Percentiles rank a stretch among this genome's conserved stretches.
These are phyloP conservation scores for Thielaviopsis euricoi DNA, from an alignment of 2,329 filamentous ascomycete species.

Conservation along the genomic window DNA sequence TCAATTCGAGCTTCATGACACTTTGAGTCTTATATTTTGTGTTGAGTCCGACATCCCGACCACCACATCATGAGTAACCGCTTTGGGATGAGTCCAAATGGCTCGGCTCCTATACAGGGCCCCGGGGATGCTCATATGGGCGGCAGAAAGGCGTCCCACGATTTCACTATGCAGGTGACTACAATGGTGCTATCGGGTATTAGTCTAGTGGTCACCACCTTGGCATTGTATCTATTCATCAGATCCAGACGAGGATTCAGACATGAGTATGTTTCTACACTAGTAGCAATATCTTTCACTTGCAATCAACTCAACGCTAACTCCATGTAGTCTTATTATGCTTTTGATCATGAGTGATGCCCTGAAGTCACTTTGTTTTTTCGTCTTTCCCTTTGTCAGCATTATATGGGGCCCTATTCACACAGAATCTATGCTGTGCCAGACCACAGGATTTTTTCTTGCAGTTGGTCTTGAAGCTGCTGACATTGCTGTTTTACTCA, in stretches of 20 bases:
- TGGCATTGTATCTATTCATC: conserved; percentile 55
- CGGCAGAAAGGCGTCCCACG: background rate
- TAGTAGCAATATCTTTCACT: conserved; percentile 13
- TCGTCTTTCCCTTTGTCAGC: conserved; percentile 45
- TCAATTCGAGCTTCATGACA: background rate
- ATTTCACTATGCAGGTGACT: conserved; percentile 16
- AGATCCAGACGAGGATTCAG: conserved; percentile 59
- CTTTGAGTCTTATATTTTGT: background rate
- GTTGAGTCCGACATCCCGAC: background rate
- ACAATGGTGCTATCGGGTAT: conserved; percentile 28
- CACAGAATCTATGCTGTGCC: conserved; percentile 42
- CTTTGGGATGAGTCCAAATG: background rate
- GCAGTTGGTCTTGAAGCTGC: conserved; percentile 50
- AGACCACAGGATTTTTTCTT: conserved; percentile 52
- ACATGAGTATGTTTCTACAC: conserved; percentile 47
- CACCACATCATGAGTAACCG: background rate
- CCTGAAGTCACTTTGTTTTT: conserved; percentile 51
- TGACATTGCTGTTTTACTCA: conserved; percentile 56
- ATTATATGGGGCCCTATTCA: conserved; percentile 34
- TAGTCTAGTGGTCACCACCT: conserved; percentile 38
- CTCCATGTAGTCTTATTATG: conserved; percentile 47
- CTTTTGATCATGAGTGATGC: conserved; percentile 57
- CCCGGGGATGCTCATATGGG: background rate
- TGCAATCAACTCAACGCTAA: background rate
- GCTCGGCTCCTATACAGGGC: background rate